Conservation (phyloP, 176 grass and related monocot genomes). For the Avena atlantica region DNA sequence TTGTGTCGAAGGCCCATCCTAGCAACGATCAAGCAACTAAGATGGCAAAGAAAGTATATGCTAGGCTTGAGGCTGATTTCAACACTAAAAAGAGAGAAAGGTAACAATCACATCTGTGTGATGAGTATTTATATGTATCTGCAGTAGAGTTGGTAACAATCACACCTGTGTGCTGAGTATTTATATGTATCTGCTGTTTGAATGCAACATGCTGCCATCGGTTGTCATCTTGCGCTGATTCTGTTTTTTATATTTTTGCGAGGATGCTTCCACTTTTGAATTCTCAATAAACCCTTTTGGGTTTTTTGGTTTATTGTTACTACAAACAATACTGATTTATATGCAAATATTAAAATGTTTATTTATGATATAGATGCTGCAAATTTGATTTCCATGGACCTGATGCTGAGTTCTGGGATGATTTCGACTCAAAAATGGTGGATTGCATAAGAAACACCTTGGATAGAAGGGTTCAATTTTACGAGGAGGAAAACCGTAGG, state of each 20-base stretch:
- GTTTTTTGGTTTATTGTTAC: slow-evolving; percentile 1
- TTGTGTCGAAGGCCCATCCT: slow-evolving; percentile 89
- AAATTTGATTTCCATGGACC: slow-evolving; percentile 93
- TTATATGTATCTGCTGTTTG: slow-evolving; percentile 26
- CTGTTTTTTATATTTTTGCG: neutral
- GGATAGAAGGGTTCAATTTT: slow-evolving; percentile 89
- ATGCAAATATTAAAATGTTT: slow-evolving; percentile 31
- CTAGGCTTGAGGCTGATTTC: slow-evolving; percentile 95
- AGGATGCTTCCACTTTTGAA: slow-evolving; percentile 7
- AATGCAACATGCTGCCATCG: neutral
- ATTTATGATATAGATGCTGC: slow-evolving; percentile 75
- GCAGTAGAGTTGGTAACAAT: slow-evolving; percentile 18
- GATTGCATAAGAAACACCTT: slow-evolving; percentile 95
- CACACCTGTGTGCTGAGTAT: slow-evolving; percentile 16
- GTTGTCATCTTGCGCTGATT: slow-evolving; percentile 22
- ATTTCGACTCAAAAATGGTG: slow-evolving; percentile 93
- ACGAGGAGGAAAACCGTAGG: slow-evolving; percentile 93
- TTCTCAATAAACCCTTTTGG: slow-evolving; percentile 24
- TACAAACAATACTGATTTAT: slow-evolving; percentile 7
- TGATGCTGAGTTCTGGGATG: slow-evolving; percentile 89
- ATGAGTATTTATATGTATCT: slow-evolving; percentile 25
- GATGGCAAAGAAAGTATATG: slow-evolving; percentile 95
- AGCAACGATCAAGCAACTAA: slow-evolving; percentile 91
- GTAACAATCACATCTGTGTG: slow-evolving; percentile 40
- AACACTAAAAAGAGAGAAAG: slow-evolving; percentile 96